A percentile compares a stretch with the other conserved stretches of the same genome.
Evolutionary conservation across 768 basidiomycete species (phyloP).

Genomic region (Phanerochaete sordida): DNA sequence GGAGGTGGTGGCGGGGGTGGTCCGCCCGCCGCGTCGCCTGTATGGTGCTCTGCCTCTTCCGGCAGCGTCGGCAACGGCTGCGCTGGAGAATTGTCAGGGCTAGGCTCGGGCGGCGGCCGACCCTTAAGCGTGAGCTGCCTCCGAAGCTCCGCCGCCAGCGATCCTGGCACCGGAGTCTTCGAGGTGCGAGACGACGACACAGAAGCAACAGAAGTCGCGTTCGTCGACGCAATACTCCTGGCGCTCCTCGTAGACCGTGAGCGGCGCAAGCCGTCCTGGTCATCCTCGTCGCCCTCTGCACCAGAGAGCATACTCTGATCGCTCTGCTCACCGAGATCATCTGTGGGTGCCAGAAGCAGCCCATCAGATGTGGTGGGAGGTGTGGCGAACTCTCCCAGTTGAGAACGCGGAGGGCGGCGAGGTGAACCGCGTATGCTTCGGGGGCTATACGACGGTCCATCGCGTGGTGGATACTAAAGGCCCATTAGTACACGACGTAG

Average conservation of each 20-base stretch:
- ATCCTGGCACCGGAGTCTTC: conserved; percentile 34
- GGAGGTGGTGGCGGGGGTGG: conserved; percentile 26
- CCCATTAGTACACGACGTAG: conserved; percentile 3
- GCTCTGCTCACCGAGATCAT: conserved; percentile 39
- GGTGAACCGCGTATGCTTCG: conserved; percentile 71
- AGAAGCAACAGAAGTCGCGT: conserved; percentile 58
- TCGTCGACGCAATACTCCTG: conserved; percentile 46
- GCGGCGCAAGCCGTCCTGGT: conserved; percentile 49
- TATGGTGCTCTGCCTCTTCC: conserved; percentile 32
- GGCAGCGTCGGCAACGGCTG: conserved; percentile 34
- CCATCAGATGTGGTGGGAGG: conserved; percentile 32
- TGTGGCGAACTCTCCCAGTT: conserved; percentile 36
- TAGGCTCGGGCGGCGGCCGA: conserved; percentile 36
- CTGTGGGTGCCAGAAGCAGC: conserved; percentile 39
- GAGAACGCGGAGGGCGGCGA: conserved; percentile 38
- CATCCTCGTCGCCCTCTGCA: conserved; percentile 45
- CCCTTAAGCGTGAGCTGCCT: conserved; percentile 54
- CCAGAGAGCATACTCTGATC: conserved; percentile 32
- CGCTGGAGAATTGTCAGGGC: conserved; percentile 26
- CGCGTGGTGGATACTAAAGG: conserved; percentile 56
- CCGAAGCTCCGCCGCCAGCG: conserved; percentile 60
- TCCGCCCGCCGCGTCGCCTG: conserved; percentile 22
- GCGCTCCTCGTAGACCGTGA: conserved; percentile 36
- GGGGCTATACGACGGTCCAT: conserved; percentile 57
- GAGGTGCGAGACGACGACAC: conserved; percentile 32